These are phyloP conservation scores for Bertia moriformis DNA, from an alignment of 2,329 filamentous ascomycete species.

Conservation along the genomic window DNA sequence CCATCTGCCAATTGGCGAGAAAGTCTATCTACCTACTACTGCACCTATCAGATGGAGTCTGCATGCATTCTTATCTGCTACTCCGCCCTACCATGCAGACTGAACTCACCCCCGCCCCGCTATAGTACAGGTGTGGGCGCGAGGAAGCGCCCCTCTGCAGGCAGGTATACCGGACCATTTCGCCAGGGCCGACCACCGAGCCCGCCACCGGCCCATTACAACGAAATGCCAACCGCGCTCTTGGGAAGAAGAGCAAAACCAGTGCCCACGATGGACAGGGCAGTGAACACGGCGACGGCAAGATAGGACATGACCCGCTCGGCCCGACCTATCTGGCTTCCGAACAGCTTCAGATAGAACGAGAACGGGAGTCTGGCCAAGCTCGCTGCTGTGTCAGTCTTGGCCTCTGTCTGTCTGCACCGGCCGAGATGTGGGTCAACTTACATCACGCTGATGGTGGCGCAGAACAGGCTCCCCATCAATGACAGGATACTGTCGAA, in stretches of 20 bases:
- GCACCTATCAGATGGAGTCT: no score
- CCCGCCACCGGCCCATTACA: no score
- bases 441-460: slow-evolving; percentile 42
- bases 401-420: background rate
- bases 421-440: background rate
- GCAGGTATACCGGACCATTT: no score
- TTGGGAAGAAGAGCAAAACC: background rate
- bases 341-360: background rate
- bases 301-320: background rate
- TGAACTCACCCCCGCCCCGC: no score
- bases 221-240: background rate
- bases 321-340: background rate
- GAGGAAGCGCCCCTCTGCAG: no score
- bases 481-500: slow-evolving; percentile 63
- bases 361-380: background rate
- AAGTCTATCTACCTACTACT: no score
- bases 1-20: no score
- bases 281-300: background rate
- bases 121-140: no score
- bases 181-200: no score
- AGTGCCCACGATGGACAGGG: background rate
- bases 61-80: no score
- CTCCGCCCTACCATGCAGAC: no score
- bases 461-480: slow-evolving; percentile 26
- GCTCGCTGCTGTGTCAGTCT: background rate